These are phyloP conservation scores for Medicago truncatula DNA, from an alignment of 306 rosid genomes.

Conservation along the genomic window MtrunA17r5.0-ANR NC_053044.1:33369001-33369500, in stretches of 20 bases:
- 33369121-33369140: constrained; percentile 21
- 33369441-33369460: constrained; percentile 77
- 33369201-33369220: not conserved
- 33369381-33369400: constrained; percentile 80
- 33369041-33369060: constrained; percentile 45
- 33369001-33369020: constrained; percentile 5
- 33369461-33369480: constrained; percentile 76
- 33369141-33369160: constrained; percentile 33
- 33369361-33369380: constrained; percentile 82
- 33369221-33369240: constrained; percentile 55
- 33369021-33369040: constrained; percentile 39
- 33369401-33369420: constrained; percentile 71
- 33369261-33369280: constrained; percentile 86
- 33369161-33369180: constrained; percentile 9
- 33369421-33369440: constrained; percentile 72
- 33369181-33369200: not conserved
- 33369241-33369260: constrained; percentile 61
- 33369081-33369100: constrained; percentile 36
- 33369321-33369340: constrained; percentile 77
- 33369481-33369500: constrained; percentile 86
- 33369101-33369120: constrained; percentile 34
- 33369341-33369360: constrained; percentile 67
- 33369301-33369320: constrained; percentile 75
- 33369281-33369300: constrained; percentile 93
- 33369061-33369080: not conserved